Evolutionary conservation across 2,329 filamentous ascomycete genomes (phyloP).

Genomic region (Aspergillus sp.): DNA sequence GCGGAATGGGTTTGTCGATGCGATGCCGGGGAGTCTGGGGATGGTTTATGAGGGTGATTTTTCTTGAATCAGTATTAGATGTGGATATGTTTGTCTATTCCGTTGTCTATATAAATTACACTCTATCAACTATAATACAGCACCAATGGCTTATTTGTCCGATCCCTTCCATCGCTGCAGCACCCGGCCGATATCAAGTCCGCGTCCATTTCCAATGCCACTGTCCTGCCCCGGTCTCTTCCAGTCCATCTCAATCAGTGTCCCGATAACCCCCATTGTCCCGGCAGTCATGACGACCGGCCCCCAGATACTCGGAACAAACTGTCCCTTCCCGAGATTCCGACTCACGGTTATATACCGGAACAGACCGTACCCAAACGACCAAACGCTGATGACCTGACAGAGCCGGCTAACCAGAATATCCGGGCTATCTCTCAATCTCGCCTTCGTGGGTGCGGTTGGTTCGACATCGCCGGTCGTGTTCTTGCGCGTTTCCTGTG

Average conservation of each 20-base stretch:
- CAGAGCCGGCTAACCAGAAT: conserved; percentile 14
- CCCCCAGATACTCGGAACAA: conserved; percentile 32
- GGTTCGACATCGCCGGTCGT: not conserved
- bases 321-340: conserved; percentile 26
- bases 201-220: too few species aligned
- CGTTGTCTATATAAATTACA: too few species aligned
- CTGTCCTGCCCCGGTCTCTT: not conserved
- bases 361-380: conserved; percentile 29
- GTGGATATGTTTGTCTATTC: too few species aligned
- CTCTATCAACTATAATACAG: too few species aligned
- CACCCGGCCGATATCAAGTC: too few species aligned
- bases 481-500: too few species aligned
- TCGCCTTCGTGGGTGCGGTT: not conserved
- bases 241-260: conserved; percentile 10
- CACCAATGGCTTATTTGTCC: too few species aligned
- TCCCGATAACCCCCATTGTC: conserved; percentile 11
- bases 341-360: conserved; percentile 27
- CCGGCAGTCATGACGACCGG: conserved; percentile 29
- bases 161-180: too few species aligned
- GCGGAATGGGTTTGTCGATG: conserved; percentile 49
- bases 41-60: conserved; percentile 29
- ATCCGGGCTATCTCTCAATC: not conserved
- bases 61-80: too few species aligned
- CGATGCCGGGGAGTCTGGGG: conserved; percentile 35
- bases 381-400: conserved; percentile 28